Evolutionary conservation across 306 rosid genomes (phyloP).

Genomic region (Vigna angularis): DNA sequence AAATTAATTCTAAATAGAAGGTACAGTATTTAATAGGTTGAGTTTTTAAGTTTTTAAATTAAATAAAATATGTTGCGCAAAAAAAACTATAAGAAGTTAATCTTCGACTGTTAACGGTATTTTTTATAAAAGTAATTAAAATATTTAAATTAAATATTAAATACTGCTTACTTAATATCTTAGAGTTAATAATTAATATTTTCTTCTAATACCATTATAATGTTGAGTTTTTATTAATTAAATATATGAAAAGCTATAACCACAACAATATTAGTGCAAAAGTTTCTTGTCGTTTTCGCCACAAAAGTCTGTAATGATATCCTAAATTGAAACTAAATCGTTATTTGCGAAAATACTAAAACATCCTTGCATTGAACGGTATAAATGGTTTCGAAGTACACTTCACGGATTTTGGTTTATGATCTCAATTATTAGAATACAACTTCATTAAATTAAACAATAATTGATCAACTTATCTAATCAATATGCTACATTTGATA

Average conservation of each 20-base stretch:
- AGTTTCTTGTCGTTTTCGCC: not conserved
- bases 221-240: too few species aligned
- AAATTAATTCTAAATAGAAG: too few species aligned
- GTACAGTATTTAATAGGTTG: too few species aligned
- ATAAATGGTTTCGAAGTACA: not conserved
- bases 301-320: not conserved
- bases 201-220: too few species aligned
- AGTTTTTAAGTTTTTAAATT: too few species aligned
- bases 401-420: not conserved
- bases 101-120: not conserved
- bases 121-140: not conserved
- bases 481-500: not conserved
- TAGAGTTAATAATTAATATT: not conserved
- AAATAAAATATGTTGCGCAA: not conserved
- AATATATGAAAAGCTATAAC: too few species aligned
- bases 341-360: not conserved
- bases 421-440: conserved; percentile 16
- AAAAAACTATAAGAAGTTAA: not conserved
- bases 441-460: not conserved
- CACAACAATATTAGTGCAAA: too few species aligned
- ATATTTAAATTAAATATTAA: not conserved
- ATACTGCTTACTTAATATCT: not conserved
- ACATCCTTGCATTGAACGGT: conserved; percentile 4
- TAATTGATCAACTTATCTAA: not conserved
- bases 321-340: not conserved